phyloP scores from a whole-genome alignment of 768 basidiomycete genomes.

The Lactarius pseudohatsudake region DNA sequence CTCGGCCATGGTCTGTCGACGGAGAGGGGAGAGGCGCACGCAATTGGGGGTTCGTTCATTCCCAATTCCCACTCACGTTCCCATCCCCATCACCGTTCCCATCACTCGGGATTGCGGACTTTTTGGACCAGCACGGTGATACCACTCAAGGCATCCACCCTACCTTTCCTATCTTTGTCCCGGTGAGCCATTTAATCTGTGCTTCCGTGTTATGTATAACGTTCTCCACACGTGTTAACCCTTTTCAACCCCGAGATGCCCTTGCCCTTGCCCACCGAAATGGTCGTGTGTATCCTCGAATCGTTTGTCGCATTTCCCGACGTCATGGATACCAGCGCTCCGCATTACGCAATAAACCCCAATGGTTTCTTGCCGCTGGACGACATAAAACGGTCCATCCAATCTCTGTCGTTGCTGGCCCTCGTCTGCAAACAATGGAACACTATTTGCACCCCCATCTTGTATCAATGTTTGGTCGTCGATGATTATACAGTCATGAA shows the following conservation, averaged over 20 bases:
- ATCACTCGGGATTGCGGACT: background rate
- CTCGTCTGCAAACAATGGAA: constrained; percentile 26
- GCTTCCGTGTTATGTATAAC: background rate
- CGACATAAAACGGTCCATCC: constrained; percentile 12
- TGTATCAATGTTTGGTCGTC: constrained; percentile 20
- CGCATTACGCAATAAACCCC: background rate
- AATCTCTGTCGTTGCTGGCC: background rate
- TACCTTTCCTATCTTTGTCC: background rate
- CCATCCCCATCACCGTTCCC: background rate
- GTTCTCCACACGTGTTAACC: constrained; percentile 15
- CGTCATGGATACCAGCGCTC: background rate
- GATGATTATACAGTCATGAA: background rate
- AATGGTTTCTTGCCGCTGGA: constrained; percentile 3
- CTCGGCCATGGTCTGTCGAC: constrained; percentile 9
- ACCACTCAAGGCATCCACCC: background rate
- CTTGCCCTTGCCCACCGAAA: constrained; percentile 18
- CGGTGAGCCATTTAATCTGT: background rate
- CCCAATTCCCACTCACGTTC: background rate
- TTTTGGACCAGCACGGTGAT: background rate
- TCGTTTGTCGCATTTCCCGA: constrained; percentile 9
- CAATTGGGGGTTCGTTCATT: background rate
- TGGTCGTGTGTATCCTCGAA: constrained; percentile 12
- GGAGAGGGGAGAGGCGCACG: background rate
- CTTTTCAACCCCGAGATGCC: constrained; percentile 2
- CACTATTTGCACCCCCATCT: constrained; percentile 11